Base-by-base conservation (phyloP, 2,329 filamentous ascomycete species). In the Coniella lustricola region DNA sequence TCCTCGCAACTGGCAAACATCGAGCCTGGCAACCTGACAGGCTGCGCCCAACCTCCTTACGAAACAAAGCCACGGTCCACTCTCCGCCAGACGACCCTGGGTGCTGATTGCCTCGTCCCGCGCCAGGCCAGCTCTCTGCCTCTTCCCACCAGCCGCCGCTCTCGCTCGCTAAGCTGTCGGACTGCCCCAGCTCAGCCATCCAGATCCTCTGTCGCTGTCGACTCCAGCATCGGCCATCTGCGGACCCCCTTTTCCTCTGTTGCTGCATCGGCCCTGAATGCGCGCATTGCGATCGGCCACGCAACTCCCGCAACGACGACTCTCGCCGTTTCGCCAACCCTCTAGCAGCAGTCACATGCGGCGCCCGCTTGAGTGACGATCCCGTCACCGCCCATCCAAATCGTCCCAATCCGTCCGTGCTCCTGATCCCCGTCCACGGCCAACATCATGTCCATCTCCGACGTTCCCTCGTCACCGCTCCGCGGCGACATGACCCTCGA, bases 401-500 rank as follows among this genome's bases (percentile, higher is more conserved):
- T 44, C 44, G 21, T n/a, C n/a, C n/a, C n/a, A n/a, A n/a, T n/a
- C n/a, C 32, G 32, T 38, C 25, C 13, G 18, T 16, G 5, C 25
- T 44, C 14, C 35, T n/a, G n/a, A 14, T 49, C 18, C 18, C 20
- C 32, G 10, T 5, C 10, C 10, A 5, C 10, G 25, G 10, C 38
- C 25, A 10, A 20, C 52, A 60, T 39, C 58, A 81, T 81, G 76
- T 70, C 72, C 52, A 39, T 44, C 32, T 48, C 42, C 17, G 80
- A 83, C 61, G 73, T 74, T 57, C 79, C 79, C 5, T 84, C 81
- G 5, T 84, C 81, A 42, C 81, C 81, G 46, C 79, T 78, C 10
- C 70, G 69, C 60, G 76, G 74, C 60, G 66, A 70, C 45, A 66
- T 77, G 47, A 75, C 66, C 47, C 64, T 76, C 43, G 84, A 90